Base-by-base conservation (phyloP, 108 stramenopile genomes). In the Cyclotella atomus region DNA sequence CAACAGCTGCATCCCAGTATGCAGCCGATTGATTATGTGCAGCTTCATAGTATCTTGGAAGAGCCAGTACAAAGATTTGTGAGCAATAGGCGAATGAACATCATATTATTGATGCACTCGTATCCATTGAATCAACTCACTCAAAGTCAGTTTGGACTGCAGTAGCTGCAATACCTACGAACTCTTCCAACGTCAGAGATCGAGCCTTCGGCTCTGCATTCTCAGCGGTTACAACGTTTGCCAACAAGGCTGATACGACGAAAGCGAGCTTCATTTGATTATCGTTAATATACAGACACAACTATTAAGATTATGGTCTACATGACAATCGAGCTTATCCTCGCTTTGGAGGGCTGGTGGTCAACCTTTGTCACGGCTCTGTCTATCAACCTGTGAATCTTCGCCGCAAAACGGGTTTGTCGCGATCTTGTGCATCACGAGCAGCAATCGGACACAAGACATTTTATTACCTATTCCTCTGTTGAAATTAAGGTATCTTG, bases 1-100 rank as follows among this genome's bases (percentile, higher is more conserved):
- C n/a, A 27, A 23, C 36, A 9, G 74, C 55, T 10, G n/a, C 57
- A 2, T 75, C 44, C 74, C 74, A 75, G 21, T 52, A 46, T 9
- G 20, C 33, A 21, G 25, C n/a, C 15, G 66, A 33, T 29, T 20
- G 17, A 28, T 53, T 68, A 29, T 10, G n/a, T 1, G 27, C 50
- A 21, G 28, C 35, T 68, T 29, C 33, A 25, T 0, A 1, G 19
- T 53, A 54, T 52, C 46, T 46, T 41, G 38, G 38, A 41, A 9
- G 9, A 12, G 35, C 29, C 5, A 29, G 0, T 30, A 17, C 27
- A 45, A 3, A 24, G 30, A 4, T 25, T 20, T n/a, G 47, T 19
- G 16, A 49, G 7, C 38, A 49, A n/a, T 49, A 49, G n/a, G 9
- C 16, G 9, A 10, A 49, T 4, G 4, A 49, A 19, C 10, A 49